Conservation (phyloP, 1,139 yeast species). For the Scheffersomyces stambukii region DNA sequence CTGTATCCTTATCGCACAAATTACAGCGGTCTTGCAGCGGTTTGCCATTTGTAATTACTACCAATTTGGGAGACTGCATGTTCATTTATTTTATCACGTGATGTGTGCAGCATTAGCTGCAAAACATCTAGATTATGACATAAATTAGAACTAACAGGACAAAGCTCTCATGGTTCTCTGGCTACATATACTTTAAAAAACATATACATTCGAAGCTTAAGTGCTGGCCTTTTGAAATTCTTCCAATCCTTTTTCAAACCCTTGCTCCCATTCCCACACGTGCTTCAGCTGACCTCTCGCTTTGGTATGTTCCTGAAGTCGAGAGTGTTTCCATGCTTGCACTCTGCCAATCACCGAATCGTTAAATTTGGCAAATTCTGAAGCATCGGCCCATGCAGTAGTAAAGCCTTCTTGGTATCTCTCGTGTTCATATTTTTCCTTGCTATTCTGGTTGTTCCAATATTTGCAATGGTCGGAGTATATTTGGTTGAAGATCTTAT, state of each 20-base stretch:
- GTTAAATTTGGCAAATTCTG: conserved; percentile 61
- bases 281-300: conserved; percentile 52
- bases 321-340: conserved; percentile 57
- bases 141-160: too few relatives aligned
- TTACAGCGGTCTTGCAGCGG: too few relatives aligned
- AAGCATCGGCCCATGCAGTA: conserved; percentile 70
- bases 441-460: conserved; percentile 61
- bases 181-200: too few relatives aligned
- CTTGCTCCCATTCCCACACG: conserved; percentile 89
- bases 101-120: too few relatives aligned
- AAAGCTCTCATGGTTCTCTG: conserved; percentile 6
- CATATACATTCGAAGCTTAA: too few relatives aligned
- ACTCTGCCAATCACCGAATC: conserved; percentile 72
- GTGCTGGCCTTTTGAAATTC: conserved; percentile 26
- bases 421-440: conserved; percentile 72
- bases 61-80: too few relatives aligned
- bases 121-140: too few relatives aligned
- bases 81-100: too few relatives aligned
- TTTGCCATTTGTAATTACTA: too few relatives aligned
- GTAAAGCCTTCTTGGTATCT: conserved; percentile 73
- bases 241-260: conserved; percentile 60
- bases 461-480: conserved; percentile 51
- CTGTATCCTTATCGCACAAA: too few relatives aligned
- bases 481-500: conserved; percentile 36
- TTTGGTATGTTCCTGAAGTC: conserved; percentile 52